phyloP scores from a whole-genome alignment of 129 eudicot species.

The Oenanthe sinensis region DNA sequence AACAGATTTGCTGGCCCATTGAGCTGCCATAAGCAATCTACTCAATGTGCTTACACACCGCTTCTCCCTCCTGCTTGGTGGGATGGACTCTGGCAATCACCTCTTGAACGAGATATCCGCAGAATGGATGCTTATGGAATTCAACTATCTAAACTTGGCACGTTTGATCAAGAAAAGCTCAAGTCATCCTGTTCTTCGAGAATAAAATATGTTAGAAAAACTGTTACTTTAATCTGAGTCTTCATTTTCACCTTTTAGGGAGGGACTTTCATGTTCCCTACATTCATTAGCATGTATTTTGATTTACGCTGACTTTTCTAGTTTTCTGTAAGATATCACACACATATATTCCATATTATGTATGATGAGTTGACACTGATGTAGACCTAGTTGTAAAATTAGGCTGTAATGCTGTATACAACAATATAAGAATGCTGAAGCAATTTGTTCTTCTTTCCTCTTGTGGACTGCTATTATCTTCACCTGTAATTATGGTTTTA shows the following conservation, averaged over 20 bases:
- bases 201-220: conserved; percentile 23
- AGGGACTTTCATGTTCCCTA: background rate
- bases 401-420: background rate
- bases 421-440: background rate
- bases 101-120: conserved; percentile 50
- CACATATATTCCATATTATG: background rate
- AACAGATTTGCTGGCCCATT: conserved; percentile 76
- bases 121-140: conserved; percentile 63
- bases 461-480: background rate
- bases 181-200: conserved; percentile 37
- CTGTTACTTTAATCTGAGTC: conserved; percentile 28
- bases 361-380: background rate
- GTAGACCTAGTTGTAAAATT: background rate
- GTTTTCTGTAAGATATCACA: background rate
- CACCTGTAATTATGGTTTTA: background rate
- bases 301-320: background rate
- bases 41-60: conserved; percentile 77
- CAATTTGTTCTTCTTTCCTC: background rate
- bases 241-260: background rate
- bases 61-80: conserved; percentile 87
- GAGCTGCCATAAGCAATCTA: conserved; percentile 64
- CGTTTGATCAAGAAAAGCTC: conserved; percentile 44
- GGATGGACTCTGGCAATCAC: conserved; percentile 95
- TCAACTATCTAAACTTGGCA: conserved; percentile 63
- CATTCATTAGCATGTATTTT: background rate